Conservation (phyloP, 2,329 filamentous ascomycete genomes). For the Aspergillus tanneri region DNA sequence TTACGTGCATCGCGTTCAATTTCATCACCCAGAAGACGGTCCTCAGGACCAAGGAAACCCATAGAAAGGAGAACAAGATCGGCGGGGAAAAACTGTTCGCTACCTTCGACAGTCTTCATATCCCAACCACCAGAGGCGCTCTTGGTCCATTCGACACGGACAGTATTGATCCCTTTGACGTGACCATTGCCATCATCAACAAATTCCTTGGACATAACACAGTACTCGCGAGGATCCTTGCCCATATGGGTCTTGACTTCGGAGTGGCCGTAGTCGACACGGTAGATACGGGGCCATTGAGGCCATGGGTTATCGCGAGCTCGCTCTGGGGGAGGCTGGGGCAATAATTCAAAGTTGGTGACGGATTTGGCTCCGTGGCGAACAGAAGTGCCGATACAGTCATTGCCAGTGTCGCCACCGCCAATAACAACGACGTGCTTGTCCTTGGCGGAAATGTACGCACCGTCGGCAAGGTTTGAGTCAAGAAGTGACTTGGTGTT, state of each 20-base stretch:
- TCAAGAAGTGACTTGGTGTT: constrained; percentile 98
- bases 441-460: constrained; percentile 91
- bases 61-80: constrained; percentile 93
- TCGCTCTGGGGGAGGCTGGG: constrained; percentile 86
- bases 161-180: constrained; percentile 93
- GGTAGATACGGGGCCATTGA: constrained; percentile 96
- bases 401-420: constrained; percentile 95
- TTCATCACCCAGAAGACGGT: constrained; percentile 78
- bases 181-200: constrained; percentile 82
- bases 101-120: constrained; percentile 95
- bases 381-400: constrained; percentile 95
- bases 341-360: constrained; percentile 92
- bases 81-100: constrained; percentile 92
- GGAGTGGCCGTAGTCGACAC: constrained; percentile 95
- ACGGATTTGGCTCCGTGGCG: constrained; percentile 95
- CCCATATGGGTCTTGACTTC: constrained; percentile 96
- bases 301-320: constrained; percentile 96
- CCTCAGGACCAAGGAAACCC: constrained; percentile 95
- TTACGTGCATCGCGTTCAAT: constrained; percentile 90
- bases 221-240: constrained; percentile 94
- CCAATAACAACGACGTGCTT: constrained; percentile 97
- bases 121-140: constrained; percentile 88
- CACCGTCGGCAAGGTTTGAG: constrained; percentile 76
- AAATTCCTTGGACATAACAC: constrained; percentile 97
- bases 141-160: constrained; percentile 95